These are phyloP conservation scores for Smittium mucronatum DNA, from an alignment of 371 early-diverging fungal species.

Conservation along the genomic window DNA sequence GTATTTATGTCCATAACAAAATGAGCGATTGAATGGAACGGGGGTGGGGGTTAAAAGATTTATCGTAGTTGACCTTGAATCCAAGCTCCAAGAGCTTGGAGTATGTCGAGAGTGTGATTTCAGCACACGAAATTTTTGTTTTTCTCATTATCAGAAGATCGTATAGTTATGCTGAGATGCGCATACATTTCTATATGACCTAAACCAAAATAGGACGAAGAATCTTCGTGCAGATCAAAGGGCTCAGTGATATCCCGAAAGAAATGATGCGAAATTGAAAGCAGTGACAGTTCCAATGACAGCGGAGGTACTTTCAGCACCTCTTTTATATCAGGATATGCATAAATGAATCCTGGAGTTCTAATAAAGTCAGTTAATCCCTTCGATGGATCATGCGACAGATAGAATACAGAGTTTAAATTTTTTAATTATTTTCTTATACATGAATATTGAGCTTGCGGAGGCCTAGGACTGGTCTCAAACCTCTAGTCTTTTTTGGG, in stretches of 20 bases:
- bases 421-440: not conserved
- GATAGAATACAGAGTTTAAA: not conserved
- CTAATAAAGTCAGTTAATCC: not conserved
- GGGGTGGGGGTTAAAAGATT: conserved; percentile 23
- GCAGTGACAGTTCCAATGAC: not conserved
- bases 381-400: not conserved
- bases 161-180: not conserved
- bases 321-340: not conserved
- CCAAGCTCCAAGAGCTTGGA: conserved; percentile 22
- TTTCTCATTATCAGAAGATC: not conserved
- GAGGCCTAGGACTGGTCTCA: not conserved
- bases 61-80: conserved; percentile 23
- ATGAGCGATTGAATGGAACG: conserved; percentile 29
- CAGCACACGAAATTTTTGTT: conserved; percentile 1
- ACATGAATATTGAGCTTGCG: not conserved
- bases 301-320: not conserved
- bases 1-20: conserved; percentile 32
- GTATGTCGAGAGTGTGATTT: conserved; percentile 18
- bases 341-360: not conserved
- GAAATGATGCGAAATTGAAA: conserved; percentile 31
- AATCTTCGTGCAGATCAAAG: not conserved
- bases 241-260: conserved; percentile 3
- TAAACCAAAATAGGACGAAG: not conserved
- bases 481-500: not conserved
- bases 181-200: not conserved